Evolutionary conservation across 2,329 filamentous ascomycete genomes (phyloP).

Genomic region (Plenodomus biglobosus): DNA sequence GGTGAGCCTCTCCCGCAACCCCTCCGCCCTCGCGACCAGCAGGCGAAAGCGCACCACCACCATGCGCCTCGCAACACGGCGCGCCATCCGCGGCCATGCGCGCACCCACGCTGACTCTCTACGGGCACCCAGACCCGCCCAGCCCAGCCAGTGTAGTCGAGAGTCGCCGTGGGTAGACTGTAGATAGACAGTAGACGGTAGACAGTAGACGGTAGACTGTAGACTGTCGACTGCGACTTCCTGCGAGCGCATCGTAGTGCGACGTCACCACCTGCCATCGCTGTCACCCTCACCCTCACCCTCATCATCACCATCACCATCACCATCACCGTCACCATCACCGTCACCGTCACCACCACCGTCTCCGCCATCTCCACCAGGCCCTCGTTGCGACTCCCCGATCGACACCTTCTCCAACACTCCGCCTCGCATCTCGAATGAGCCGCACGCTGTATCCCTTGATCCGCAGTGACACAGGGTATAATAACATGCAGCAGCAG

Average conservation of each 20-base stretch:
- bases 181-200: too few species aligned
- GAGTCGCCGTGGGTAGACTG: too few species aligned
- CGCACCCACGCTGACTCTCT: conserved; percentile 12
- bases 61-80: conserved; percentile 10
- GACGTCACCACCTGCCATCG: conserved; percentile 12
- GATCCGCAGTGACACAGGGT: conserved; percentile 35
- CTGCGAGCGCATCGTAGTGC: conserved; percentile 6
- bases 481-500: conserved; percentile 44
- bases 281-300: background rate
- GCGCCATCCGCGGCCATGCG: conserved; percentile 9
- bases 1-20: conserved; percentile 19
- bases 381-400: background rate
- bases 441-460: conserved; percentile 37
- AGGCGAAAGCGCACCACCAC: conserved; percentile 6
- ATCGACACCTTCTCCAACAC: too few species aligned
- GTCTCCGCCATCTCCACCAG: conserved; percentile 6
- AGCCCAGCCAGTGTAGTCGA: conserved; percentile 2
- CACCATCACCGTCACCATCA: background rate
- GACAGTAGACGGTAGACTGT: too few species aligned
- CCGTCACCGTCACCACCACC: background rate
- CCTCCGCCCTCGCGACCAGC: conserved; percentile 2
- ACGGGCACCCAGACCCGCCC: conserved; percentile 4
- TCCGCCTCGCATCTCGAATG: conserved; percentile 20
- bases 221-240: conserved; percentile 3
- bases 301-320: conserved; percentile 13